Evolutionary conservation across 148 eudicot genomes (phyloP), one percentile per base, ranked within the genome.

Genomic region (Vaccinium vitisidaea): DNA sequence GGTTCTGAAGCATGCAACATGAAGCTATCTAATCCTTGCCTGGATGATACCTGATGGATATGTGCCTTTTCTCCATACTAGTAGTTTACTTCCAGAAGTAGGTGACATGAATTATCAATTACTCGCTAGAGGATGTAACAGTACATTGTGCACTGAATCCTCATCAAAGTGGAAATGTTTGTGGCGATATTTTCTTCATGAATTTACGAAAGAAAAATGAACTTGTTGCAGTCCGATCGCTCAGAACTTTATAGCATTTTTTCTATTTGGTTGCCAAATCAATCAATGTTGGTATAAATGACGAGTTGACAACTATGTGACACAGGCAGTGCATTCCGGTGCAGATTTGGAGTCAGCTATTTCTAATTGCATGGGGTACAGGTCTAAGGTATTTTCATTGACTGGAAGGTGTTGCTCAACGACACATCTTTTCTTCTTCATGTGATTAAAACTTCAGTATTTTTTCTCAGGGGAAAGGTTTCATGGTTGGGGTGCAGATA

Each of bases 241-340:
- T 81, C 43, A 48, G 75, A 48, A 65, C 73, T 46, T 67, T 48
- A 53, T 30, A 69, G 39, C 52, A 70, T 36, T 76, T 14, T 6
- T 36, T 79, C 13, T 54, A 43, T 18, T 69, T 80, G 86, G 27
- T 23, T 10, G 18, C 48, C 53, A 1, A 5, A 58, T 56, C 36
- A 73, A 82, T 19, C 78, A 53, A 15, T 59, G 54, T 48, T 52
- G 23, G 59, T 9, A n/a, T 70, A 49, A 11, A 32, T 84, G 55
- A 75, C 15, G 43, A 14, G 50, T 87, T 65, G 55, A 71, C 11
- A 10, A 55, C 32, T 82, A 36, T 55, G 70, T 53, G 32, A 71
- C 86, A 87, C 90, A 97, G 99, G 99, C 98, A 77, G 99, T 97
- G 89, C 99, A 97, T 93, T 97, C 99, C 83, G 98, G 99, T 46